Percentiles rank a stretch among this genome's conserved stretches.
phyloP scores from a whole-genome alignment of 129 eudicot species.

The Centrapalus pauciflorus region DNA sequence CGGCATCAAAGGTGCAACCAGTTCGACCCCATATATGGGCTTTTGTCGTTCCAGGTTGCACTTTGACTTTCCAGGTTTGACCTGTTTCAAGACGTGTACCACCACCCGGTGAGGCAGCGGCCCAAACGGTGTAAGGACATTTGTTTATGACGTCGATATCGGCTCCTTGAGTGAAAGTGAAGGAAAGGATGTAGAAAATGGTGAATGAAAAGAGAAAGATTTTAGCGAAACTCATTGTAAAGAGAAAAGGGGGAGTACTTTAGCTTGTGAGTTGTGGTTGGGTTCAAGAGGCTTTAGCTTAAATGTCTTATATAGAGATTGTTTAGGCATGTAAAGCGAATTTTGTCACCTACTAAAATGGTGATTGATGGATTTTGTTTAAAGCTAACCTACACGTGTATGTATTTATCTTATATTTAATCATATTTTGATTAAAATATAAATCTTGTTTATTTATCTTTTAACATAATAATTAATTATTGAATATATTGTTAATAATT shows the following conservation, averaged over 20 bases:
- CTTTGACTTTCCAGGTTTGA: constrained; percentile 36
- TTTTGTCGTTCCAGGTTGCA: constrained; percentile 26
- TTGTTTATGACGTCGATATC: constrained; percentile 40
- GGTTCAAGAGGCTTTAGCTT: background rate
- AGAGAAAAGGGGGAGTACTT: too few species aligned
- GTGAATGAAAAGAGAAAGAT: background rate
- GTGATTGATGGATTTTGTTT: too few species aligned
- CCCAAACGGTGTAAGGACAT: constrained; percentile 40
- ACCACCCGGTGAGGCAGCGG: constrained; percentile 30
- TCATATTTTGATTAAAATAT: too few species aligned
- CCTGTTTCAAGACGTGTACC: constrained; percentile 33
- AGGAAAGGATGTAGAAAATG: constrained; percentile 6
- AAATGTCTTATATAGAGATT: constrained; percentile 24
- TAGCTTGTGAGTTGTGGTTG: too few species aligned
- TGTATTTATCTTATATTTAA: too few species aligned
- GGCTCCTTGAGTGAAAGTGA: constrained; percentile 24
- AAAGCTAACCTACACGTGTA: too few species aligned
- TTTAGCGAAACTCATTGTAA: constrained; percentile 2
- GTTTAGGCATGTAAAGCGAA: background rate
- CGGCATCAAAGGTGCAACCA: constrained; percentile 36
- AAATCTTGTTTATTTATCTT: too few species aligned
- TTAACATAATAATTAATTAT: too few species aligned
- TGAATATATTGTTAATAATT: too few species aligned
- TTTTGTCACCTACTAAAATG: too few species aligned
- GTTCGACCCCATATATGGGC: constrained; percentile 51